Percentiles rank a stretch among this genome's conserved stretches.
phyloP scores from a whole-genome alignment of 2,329 filamentous ascomycete species.

The Hypoxylon sp. region DNA sequence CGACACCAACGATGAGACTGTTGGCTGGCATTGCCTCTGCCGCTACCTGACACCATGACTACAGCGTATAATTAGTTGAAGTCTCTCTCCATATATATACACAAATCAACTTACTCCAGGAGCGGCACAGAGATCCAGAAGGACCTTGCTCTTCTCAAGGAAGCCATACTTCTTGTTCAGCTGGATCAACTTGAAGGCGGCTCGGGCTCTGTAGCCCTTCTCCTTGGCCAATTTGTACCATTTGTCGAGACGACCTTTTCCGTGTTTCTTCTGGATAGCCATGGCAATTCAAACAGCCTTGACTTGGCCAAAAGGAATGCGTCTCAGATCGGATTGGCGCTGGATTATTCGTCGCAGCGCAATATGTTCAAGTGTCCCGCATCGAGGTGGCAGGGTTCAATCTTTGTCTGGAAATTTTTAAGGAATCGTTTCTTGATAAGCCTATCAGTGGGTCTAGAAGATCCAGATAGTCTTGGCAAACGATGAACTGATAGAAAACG shows the following conservation, averaged over 20 bases:
- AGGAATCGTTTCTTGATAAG: constrained; percentile 41
- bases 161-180: constrained; percentile 99
- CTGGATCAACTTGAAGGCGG: constrained; percentile 98
- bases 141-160: constrained; percentile 94
- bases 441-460: constrained; percentile 32
- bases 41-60: constrained; percentile 97
- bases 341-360: constrained; percentile 17
- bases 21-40: constrained; percentile 93
- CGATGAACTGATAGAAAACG: not conserved
- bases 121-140: constrained; percentile 97
- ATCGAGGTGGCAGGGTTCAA: constrained; percentile 30
- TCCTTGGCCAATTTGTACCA: constrained; percentile 99
- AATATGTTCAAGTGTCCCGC: constrained; percentile 35
- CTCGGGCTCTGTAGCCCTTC: constrained; percentile 95
- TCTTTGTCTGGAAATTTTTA: constrained; percentile 38
- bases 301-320: constrained; percentile 13
- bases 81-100: not conserved
- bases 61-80: constrained; percentile 50
- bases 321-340: constrained; percentile 10
- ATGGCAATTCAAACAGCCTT: constrained; percentile 64
- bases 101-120: constrained; percentile 69
- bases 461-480: constrained; percentile 16
- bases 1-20: constrained; percentile 93
- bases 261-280: constrained; percentile 99
- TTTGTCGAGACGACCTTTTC: constrained; percentile 98